Base-by-base conservation (phyloP, 805 yeast species). In the Sugiyamaella smithiae region DNA sequence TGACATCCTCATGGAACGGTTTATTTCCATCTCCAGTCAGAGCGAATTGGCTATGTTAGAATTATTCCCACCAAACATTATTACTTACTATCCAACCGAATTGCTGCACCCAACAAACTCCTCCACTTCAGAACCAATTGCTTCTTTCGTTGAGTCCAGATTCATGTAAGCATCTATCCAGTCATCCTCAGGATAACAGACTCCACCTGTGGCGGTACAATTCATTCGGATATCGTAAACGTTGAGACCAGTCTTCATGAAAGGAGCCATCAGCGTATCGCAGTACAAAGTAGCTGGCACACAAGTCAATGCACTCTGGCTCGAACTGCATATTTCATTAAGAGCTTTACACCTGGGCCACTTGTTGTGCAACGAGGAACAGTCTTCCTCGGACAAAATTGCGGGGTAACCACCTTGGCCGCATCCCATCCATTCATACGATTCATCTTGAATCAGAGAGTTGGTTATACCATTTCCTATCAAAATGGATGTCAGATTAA, bases 391-490 rank as follows among this genome's bases (percentile, higher is more conserved):
- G 31, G 78, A 70, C 56, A 89, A 72, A 4, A 88, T 88, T 12
- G 90, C 73, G 32, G 85, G 84, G 58, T 77, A 81, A 33, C 96
- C 97, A 58, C 96, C 96, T 62, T 81, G 75, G 55, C 96, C 96
- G 71, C 97, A 89, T 11, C 96, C 96, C 97, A 88, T 89, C 67
- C 95, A 95, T 64, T 84, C 82, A 67, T 84, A 87, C 68, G 79
- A 78, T 54, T 78, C 80, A 68, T 84, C 83, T 70, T 88, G 96
- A 54, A 79, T 75, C 64, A 85, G 77, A 7, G 95, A 84, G 69
- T 89, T 96, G 32, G 95, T 86, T 58, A 88, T 78, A 48, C 97
- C 97, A 65, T 89, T 89, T 62, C 97, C 97, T 62, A 89, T 88
- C 69, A 89, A 66, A 9, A 88, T 83, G 2, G 96, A 86, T 4